These are phyloP conservation scores for Fusarium bactridioides DNA, from an alignment of 2,329 filamentous ascomycete genomes.

Conservation along the genomic window DNA sequence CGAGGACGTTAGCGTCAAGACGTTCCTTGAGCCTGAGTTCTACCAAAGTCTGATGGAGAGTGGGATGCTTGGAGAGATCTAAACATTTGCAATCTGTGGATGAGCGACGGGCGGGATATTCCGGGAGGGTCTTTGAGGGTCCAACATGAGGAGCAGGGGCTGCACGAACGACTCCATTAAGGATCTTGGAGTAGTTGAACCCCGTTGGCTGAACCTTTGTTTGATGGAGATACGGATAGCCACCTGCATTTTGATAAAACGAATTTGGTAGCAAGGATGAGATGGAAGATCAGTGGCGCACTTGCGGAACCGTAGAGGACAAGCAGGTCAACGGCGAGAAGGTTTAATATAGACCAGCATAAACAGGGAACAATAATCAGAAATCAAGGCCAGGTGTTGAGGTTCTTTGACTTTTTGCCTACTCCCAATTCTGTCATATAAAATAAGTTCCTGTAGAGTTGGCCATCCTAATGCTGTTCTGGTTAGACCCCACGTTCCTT, in stretches of 20 bases:
- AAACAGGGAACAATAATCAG: conserved; percentile 16
- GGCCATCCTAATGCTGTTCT: not conserved
- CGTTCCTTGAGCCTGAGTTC: conserved; percentile 94
- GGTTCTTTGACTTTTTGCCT: conserved; percentile 5
- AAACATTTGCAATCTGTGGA: conserved; percentile 5
- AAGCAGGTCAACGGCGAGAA: conserved; percentile 1
- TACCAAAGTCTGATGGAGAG: conserved; percentile 89
- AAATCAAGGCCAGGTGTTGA: conserved; percentile 20
- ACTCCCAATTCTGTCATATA: conserved; percentile 4
- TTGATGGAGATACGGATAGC: conserved; percentile 18
- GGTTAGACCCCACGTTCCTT: not conserved
- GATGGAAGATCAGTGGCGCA: conserved; percentile 14
- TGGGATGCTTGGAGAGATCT: conserved; percentile 75
- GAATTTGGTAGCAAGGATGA: conserved; percentile 24
- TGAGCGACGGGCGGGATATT: not conserved
- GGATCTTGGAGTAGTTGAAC: conserved; percentile 17
- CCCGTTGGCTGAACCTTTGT: conserved; percentile 15
- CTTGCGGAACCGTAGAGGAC: not conserved
- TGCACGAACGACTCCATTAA: conserved; percentile 12
- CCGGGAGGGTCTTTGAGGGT: not conserved
- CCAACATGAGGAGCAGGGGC: conserved; percentile 9
- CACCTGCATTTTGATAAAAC: conserved; percentile 30
- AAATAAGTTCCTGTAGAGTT: not conserved
- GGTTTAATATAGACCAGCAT: conserved; percentile 23
- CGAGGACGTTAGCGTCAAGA: conserved; percentile 94